phyloP scores from a whole-genome alignment of 805 yeast species.

The Peterozyma toletana region DNA sequence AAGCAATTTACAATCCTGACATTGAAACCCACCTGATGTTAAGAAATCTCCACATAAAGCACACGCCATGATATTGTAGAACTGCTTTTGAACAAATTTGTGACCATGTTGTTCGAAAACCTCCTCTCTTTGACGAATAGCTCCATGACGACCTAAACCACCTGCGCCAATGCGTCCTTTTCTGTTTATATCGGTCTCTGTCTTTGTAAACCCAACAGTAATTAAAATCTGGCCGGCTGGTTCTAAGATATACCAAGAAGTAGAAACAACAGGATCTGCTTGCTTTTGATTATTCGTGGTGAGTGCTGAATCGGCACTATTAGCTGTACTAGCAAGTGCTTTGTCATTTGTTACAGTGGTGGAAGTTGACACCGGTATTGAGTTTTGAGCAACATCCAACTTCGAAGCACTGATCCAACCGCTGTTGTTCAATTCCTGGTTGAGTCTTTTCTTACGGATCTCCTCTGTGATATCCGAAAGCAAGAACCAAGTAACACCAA shows the following conservation, averaged over 20 bases:
- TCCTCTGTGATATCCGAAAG: slow-evolving; percentile 92
- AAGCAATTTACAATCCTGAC: slow-evolving; percentile 76
- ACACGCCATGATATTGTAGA: slow-evolving; percentile 94
- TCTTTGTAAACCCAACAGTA: slow-evolving; percentile 72
- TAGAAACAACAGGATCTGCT: slow-evolving; percentile 35
- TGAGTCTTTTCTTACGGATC: slow-evolving; percentile 82
- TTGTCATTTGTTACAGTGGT: background rate
- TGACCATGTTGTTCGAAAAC: slow-evolving; percentile 96
- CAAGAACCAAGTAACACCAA: slow-evolving; percentile 87
- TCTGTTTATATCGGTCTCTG: slow-evolving; percentile 34
- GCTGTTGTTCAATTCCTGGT: slow-evolving; percentile 56
- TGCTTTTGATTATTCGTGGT: slow-evolving; percentile 8
- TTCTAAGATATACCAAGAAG: slow-evolving; percentile 85
- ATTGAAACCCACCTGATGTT: slow-evolving; percentile 79
- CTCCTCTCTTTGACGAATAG: slow-evolving; percentile 88
- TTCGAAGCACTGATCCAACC: slow-evolving; percentile 88
- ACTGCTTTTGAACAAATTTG: slow-evolving; percentile 91
- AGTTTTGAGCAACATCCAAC: slow-evolving; percentile 19
- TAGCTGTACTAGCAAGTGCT: slow-evolving; percentile 3
- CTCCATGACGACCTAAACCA: slow-evolving; percentile 93
- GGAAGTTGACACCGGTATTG: background rate
- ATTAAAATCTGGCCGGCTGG: slow-evolving; percentile 89
- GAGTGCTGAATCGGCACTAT: background rate
- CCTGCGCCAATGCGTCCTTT: slow-evolving; percentile 55
- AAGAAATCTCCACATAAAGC: slow-evolving; percentile 95